Evolutionary conservation across 192 early-diverging fungal genomes (phyloP), one percentile per base, ranked within the genome.

Genomic region (Backusella mclennaniae): DNA sequence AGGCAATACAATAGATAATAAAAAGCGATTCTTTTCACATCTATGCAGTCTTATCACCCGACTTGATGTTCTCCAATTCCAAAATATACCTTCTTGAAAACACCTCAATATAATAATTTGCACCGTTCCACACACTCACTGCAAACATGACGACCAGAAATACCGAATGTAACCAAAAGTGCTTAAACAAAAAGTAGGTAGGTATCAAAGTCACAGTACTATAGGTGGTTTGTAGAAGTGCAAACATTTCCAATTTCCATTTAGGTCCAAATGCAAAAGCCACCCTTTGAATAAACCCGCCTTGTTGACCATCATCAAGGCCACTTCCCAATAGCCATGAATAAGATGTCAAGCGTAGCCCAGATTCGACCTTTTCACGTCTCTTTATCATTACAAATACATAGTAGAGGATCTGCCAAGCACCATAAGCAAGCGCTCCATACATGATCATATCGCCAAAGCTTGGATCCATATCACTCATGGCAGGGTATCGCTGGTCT

Each of bases 51-150:
- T 44, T 44, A 44, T 44, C 42, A 44, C 42, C 42, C 6, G 56
- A n/a, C 41, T 71, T 71, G 8, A 71, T 71, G 6, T 31, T 71
- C 41, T 84, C 82, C 1, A 84, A 49, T 33, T 84, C 82, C 14
- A 67, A 15, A 21, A 76, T 75, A 53, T 92, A 92, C 42, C 87
- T 80, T 56, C 84, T 83, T 46, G 84, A 86, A 75, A 92, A 92
- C 0, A 92, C 89, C 42, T 92, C 91, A 80, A 92, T 89, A 81
- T 92, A 92, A 53, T 90, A 92, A 49, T 83, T 83, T 4, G 90
- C 90, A 3, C 91, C 91, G 63, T 92, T 92, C 84, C 85, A 91
- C 9, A 89, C 89, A 70, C 88, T 88, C 36, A 86, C 83, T 35
- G 78, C 80, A 71, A 91, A 84, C 77, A 88, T 80, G 11, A 76